These are phyloP conservation scores for Boletus pseudo-olivaceus DNA, from an alignment of 768 basidiomycete species.

Conservation along the genomic window DNA sequence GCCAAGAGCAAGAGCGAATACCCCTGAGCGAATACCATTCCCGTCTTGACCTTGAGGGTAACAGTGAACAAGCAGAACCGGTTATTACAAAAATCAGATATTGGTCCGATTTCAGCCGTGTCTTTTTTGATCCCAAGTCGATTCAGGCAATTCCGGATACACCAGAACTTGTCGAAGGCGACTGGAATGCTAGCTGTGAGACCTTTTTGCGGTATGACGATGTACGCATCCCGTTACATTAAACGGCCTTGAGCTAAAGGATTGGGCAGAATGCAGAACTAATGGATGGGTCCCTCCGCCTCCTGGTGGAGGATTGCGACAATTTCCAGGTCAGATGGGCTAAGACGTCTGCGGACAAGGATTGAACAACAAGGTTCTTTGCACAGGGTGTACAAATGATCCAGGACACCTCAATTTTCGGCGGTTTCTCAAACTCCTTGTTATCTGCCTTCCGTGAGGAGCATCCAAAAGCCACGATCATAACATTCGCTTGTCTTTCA, in stretches of 20 bases:
- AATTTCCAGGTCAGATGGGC: slow-evolving; percentile 54
- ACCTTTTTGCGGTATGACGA: slow-evolving; percentile 52
- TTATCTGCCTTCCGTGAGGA: slow-evolving; percentile 65
- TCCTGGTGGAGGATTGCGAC: slow-evolving; percentile 73
- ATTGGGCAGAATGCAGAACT: slow-evolving; percentile 51
- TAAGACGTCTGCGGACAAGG: background rate
- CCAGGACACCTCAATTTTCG: slow-evolving; percentile 60
- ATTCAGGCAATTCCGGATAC: slow-evolving; percentile 61
- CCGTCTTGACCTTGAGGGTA: slow-evolving; percentile 32
- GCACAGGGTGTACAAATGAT: slow-evolving; percentile 66
- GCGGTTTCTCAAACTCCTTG: slow-evolving; percentile 59
- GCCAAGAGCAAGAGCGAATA: slow-evolving; percentile 52
- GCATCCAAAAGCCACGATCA: slow-evolving; percentile 54
- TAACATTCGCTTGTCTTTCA: slow-evolving; percentile 60
- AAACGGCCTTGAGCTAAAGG: background rate
- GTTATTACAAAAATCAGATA: slow-evolving; percentile 34
- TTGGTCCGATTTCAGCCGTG: slow-evolving; percentile 52
- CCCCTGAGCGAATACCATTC: slow-evolving; percentile 54
- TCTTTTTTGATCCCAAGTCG: slow-evolving; percentile 60
- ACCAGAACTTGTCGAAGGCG: slow-evolving; percentile 45
- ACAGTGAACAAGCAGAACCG: slow-evolving; percentile 8
- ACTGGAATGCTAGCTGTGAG: slow-evolving; percentile 55
- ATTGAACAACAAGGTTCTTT: background rate
- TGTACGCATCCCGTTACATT: slow-evolving; percentile 35
- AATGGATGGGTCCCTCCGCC: slow-evolving; percentile 66